Evolutionary conservation across 2,329 filamentous ascomycete species (phyloP), one percentile per base, ranked within the genome.

Genomic region (Colletotrichum karsti): DNA sequence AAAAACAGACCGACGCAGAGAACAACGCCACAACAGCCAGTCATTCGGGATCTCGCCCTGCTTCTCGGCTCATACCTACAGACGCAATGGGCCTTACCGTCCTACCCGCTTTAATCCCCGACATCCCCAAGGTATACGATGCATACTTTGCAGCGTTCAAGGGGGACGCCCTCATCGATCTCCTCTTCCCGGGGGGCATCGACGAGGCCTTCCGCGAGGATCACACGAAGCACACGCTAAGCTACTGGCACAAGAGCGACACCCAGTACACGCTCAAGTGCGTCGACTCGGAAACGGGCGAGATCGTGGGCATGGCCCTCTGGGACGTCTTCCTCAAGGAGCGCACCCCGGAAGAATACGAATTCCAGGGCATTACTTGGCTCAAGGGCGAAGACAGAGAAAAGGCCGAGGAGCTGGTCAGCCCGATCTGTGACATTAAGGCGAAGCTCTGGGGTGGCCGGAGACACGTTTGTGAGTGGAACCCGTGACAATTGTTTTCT

Each of bases 211-310:
- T 84, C 72, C 80, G 83, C 41, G 77, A 81, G 58, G 77, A 74
- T 6, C 84, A 85, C 68, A 76, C 82, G 39, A 74, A 75, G 7
- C 81, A 79, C 28, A 83, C 81, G 3, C 71, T 81, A 13, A 75
- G 73, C n/a, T 81, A 77, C 72, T 80, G 79, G 77, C 76, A 82
- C 61, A 78, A 73, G 18, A 78, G 74, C 60, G 73, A 75, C 12
- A 74, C 74, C 8, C 83, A 85, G 65, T 83, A 84, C 72, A 85
- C 83, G 9, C 74, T 81, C 68, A 86, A 86, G 73, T 83, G 79
- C 53, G 76, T 85, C 26, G 83, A 86, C 70, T 79, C 77, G 7
- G 76, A 77, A 4, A 82, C 78, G 1, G 79, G 79, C 13, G 77
- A 81, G 30, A 79, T 85, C 37, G 76, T 84, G 22, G 84, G 83